phyloP scores from a whole-genome alignment of 1,139 yeast genomes.

The Kodamaea derodonti region DNA sequence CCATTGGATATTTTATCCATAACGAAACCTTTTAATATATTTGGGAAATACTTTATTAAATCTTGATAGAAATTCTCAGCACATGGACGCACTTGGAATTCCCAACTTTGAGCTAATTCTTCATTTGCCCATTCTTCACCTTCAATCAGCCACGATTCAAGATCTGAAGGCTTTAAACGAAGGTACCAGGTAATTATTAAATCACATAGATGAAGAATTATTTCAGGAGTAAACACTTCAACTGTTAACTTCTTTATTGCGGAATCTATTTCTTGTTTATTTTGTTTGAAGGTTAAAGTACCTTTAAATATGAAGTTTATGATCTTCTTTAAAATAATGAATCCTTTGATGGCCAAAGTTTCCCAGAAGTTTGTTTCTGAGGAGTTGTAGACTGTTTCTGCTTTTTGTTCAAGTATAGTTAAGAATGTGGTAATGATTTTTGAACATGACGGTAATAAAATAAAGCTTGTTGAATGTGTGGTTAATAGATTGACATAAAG shows the following conservation, averaged over 20 bases:
- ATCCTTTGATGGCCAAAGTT: slow-evolving; percentile 65
- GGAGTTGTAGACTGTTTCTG: slow-evolving; percentile 52
- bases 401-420: slow-evolving; percentile 58
- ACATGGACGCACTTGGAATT: slow-evolving; percentile 80
- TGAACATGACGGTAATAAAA: slow-evolving; percentile 62
- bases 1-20: slow-evolving; percentile 59
- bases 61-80: slow-evolving; percentile 84
- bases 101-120: slow-evolving; percentile 75
- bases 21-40: slow-evolving; percentile 56
- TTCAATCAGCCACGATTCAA: slow-evolving; percentile 76
- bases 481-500: slow-evolving; percentile 56
- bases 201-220: slow-evolving; percentile 58
- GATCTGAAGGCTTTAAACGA: slow-evolving; percentile 65
- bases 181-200: slow-evolving; percentile 70
- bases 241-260: slow-evolving; percentile 52
- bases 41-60: slow-evolving; percentile 61
- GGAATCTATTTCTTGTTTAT: slow-evolving; percentile 53
- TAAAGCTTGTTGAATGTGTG: slow-evolving; percentile 66
- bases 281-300: slow-evolving; percentile 61
- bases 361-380: slow-evolving; percentile 66
- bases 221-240: slow-evolving; percentile 55
- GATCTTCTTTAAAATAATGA: slow-evolving; percentile 61
- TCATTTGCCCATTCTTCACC: slow-evolving; percentile 94
- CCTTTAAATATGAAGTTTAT: slow-evolving; percentile 59
- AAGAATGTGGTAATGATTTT: slow-evolving; percentile 58